Percentiles rank a stretch among this genome's conserved stretches.
Evolutionary conservation across 2,329 filamentous ascomycete genomes (phyloP).

Genomic region (Emmonsia crescens): DNA sequence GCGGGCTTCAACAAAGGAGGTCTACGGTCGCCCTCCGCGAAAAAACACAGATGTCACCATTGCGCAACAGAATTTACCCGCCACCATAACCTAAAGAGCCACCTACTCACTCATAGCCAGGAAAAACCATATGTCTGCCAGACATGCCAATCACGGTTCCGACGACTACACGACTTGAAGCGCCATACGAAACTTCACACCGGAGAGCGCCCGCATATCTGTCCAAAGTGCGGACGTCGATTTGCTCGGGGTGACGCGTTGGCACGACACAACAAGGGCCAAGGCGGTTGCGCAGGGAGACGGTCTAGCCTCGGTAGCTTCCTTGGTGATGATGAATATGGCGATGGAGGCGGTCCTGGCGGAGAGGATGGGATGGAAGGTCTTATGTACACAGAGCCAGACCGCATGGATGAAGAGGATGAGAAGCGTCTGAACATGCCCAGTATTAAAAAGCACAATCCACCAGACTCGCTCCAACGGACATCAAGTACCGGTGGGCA

Average conservation of each 20-base stretch:
- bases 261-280: conserved; percentile 88
- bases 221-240: conserved; percentile 84
- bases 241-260: conserved; percentile 93
- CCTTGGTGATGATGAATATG: conserved; percentile 63
- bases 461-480: conserved; percentile 41
- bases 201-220: conserved; percentile 89
- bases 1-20: conserved; percentile 45
- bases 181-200: conserved; percentile 94
- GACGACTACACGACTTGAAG: conserved; percentile 88
- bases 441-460: conserved; percentile 62
- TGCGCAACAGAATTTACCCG: conserved; percentile 95
- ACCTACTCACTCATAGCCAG: conserved; percentile 93
- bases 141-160: conserved; percentile 86
- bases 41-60: conserved; percentile 94
- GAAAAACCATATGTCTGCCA: conserved; percentile 95
- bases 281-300: conserved; percentile 86
- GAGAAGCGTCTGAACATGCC: conserved; percentile 47
- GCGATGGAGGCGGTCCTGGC: conserved; percentile 33
- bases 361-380: conserved; percentile 53
- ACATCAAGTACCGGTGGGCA: conserved; percentile 25
- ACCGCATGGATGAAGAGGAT: conserved; percentile 41
- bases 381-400: conserved; percentile 46
- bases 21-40: conserved; percentile 61
- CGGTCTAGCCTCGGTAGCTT: conserved; percentile 77
- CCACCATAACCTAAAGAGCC: conserved; percentile 95